These are phyloP conservation scores for Crucihimalaya himalaica DNA, from an alignment of 345 rosid genomes.

Conservation along the genomic window DNA sequence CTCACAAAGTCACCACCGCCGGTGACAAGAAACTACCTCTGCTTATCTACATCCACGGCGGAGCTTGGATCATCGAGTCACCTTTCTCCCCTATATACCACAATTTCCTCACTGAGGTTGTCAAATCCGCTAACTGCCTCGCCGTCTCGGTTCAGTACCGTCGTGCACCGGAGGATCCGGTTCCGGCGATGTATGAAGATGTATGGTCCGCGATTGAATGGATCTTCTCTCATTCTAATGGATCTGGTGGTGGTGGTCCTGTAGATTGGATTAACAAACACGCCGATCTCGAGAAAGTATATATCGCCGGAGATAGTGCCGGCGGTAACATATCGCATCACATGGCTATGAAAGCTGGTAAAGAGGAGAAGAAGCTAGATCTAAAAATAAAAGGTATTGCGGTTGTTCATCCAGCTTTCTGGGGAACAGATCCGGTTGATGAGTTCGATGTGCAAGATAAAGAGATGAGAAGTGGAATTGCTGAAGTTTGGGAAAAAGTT, in stretches of 20 bases:
- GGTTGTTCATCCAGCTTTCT: slow-evolving; percentile 54
- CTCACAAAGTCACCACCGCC: slow-evolving; percentile 22
- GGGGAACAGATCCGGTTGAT: slow-evolving; percentile 49
- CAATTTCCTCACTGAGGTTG: slow-evolving; percentile 34
- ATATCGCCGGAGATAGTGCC: slow-evolving; percentile 50
- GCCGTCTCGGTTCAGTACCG: slow-evolving; percentile 51
- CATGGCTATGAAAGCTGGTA: slow-evolving; percentile 47
- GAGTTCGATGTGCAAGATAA: slow-evolving; percentile 46
- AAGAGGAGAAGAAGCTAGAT: slow-evolving; percentile 15
- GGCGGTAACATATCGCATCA: slow-evolving; percentile 60
- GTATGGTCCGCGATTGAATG: slow-evolving; percentile 54
- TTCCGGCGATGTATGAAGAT: slow-evolving; percentile 52
- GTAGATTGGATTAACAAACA: slow-evolving; percentile 46
- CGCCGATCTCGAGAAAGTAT: slow-evolving; percentile 43
- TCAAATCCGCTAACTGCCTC: slow-evolving; percentile 43
- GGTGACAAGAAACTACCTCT: slow-evolving; percentile 44
- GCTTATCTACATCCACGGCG: slow-evolving; percentile 61
- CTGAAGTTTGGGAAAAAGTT: slow-evolving; percentile 51
- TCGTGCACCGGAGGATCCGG: slow-evolving; percentile 51
- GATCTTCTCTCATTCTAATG: slow-evolving; percentile 38
- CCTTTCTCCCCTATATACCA: slow-evolving; percentile 45
- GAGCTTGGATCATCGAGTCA: slow-evolving; percentile 50
- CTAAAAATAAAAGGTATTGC: slow-evolving; percentile 43
- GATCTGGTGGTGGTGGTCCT: slow-evolving; percentile 38
- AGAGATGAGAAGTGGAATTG: slow-evolving; percentile 34